Evolutionary conservation across 2,329 filamentous ascomycete genomes (phyloP).

Genomic region (Talaromyces sp.): DNA sequence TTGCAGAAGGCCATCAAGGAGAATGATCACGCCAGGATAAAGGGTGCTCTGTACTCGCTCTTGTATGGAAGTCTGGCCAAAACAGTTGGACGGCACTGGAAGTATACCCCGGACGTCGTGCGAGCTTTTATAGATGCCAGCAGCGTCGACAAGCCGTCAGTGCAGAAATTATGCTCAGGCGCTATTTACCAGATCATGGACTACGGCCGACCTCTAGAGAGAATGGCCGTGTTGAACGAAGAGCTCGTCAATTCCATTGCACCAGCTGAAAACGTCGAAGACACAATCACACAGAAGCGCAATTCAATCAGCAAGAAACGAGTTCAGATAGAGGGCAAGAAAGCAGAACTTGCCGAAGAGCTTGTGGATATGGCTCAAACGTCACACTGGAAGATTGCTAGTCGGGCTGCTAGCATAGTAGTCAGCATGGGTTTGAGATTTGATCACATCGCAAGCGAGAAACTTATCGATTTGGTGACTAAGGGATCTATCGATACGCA

Average conservation of each 20-base stretch:
- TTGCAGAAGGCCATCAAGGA: constrained; percentile 75
- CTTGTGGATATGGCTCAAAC: constrained; percentile 72
- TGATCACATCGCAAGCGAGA: constrained; percentile 75
- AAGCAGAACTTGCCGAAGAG: constrained; percentile 75
- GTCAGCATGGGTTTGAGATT: constrained; percentile 91
- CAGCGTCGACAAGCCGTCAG: constrained; percentile 87
- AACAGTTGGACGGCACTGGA: constrained; percentile 88
- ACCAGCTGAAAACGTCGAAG: constrained; percentile 63
- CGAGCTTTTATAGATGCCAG: constrained; percentile 86
- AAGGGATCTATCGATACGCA: constrained; percentile 85
- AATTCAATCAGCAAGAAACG: constrained; percentile 74
- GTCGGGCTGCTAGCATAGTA: constrained; percentile 83
- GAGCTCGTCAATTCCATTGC: constrained; percentile 69
- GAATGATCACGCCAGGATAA: constrained; percentile 86
- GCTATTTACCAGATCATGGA: constrained; percentile 85
- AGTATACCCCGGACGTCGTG: constrained; percentile 87
- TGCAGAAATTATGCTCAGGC: constrained; percentile 81
- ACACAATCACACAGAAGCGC: constrained; percentile 59
- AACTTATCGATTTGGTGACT: constrained; percentile 79
- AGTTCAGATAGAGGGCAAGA: constrained; percentile 76
- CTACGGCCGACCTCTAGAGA: constrained; percentile 83
- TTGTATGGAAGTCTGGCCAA: constrained; percentile 85
- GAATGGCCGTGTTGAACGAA: constrained; percentile 78
- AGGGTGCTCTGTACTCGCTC: constrained; percentile 88
- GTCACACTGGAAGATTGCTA: constrained; percentile 96